Evolutionary conservation across 1,139 yeast genomes (phyloP).

Genomic region (Geotrichum cucujoidarum): DNA sequence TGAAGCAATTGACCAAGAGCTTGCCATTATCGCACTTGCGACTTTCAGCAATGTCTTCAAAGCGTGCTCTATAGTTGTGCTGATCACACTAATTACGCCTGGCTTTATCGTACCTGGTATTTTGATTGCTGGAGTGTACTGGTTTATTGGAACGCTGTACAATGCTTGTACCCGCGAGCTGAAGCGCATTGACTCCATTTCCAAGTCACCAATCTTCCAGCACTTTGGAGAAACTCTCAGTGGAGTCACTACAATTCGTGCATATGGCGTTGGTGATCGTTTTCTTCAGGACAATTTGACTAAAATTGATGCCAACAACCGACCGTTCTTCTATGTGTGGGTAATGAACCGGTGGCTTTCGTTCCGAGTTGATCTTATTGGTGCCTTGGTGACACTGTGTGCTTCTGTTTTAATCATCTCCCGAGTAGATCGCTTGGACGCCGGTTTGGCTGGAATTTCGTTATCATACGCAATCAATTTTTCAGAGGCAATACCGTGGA

Average conservation of each 20-base stretch:
- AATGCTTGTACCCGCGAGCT: slow-evolving; percentile 72
- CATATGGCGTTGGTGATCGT: slow-evolving; percentile 47
- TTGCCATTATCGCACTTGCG: slow-evolving; percentile 67
- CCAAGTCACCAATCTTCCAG: slow-evolving; percentile 72
- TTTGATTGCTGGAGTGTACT: slow-evolving; percentile 55
- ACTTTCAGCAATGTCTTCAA: slow-evolving; percentile 48
- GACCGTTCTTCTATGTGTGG: slow-evolving; percentile 51
- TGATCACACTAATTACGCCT: slow-evolving; percentile 67
- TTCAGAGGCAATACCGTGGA: slow-evolving; percentile 54
- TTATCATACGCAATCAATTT: slow-evolving; percentile 68
- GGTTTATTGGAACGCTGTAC: slow-evolving; percentile 78
- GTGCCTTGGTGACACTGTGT: slow-evolving; percentile 69
- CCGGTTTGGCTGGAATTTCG: slow-evolving; percentile 70
- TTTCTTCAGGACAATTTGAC: slow-evolving; percentile 52
- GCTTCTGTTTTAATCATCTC: slow-evolving; percentile 72
- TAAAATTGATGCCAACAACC: slow-evolving; percentile 59
- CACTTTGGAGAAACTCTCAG: slow-evolving; percentile 72
- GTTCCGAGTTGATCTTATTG: slow-evolving; percentile 62
- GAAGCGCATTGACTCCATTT: slow-evolving; percentile 68
- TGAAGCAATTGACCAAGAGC: slow-evolving; percentile 71
- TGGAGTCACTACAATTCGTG: slow-evolving; percentile 69
- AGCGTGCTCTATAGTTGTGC: slow-evolving; percentile 55
- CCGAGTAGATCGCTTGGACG: slow-evolving; percentile 47
- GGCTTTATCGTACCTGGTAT: slow-evolving; percentile 50
- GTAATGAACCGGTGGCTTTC: slow-evolving; percentile 69